phyloP scores from a whole-genome alignment of 129 eudicot genomes.

The Saposhnikovia divaricata region DNA sequence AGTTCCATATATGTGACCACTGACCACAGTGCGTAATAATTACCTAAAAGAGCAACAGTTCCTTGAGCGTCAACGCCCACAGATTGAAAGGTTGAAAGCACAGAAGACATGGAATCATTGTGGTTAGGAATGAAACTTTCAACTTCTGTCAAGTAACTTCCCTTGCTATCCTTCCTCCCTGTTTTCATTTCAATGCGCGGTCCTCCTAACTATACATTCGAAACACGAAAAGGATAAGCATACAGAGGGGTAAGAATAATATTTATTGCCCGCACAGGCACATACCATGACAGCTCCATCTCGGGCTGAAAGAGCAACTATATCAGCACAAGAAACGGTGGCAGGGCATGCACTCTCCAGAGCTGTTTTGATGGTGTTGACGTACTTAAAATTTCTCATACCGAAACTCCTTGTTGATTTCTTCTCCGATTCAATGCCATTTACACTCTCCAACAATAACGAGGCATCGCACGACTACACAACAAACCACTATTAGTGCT shows the following conservation, averaged over 20 bases:
- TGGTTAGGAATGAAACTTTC: constrained; percentile 58
- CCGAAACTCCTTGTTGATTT: constrained; percentile 48
- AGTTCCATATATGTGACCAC: background rate
- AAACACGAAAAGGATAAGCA: background rate
- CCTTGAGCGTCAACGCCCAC: constrained; percentile 80
- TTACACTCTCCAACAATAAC: constrained; percentile 44
- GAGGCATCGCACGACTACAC: constrained; percentile 86
- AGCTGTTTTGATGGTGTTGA: constrained; percentile 64
- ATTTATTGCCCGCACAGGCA: background rate
- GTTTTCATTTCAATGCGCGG: constrained; percentile 78
- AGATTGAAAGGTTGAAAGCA: constrained; percentile 57
- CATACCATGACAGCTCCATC: constrained; percentile 66
- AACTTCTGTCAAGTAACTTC: constrained; percentile 42
- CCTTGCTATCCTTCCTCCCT: constrained; percentile 63
- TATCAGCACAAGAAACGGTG: constrained; percentile 86
- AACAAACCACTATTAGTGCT: background rate
- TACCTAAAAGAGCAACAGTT: constrained; percentile 78
- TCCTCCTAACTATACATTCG: constrained; percentile 53
- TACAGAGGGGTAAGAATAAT: background rate
- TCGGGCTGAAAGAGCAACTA: constrained; percentile 82
- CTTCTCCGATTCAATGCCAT: constrained; percentile 58
- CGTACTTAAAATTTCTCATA: constrained; percentile 85
- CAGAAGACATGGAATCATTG: constrained; percentile 41
- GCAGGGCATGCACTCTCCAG: constrained; percentile 60
- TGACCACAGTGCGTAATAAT: background rate